A percentile compares a stretch with the other conserved stretches of the same genome.
Evolutionary conservation across 352 stramenopile genomes (phyloP).

Genomic region (Globisporangium abappressorium): DNA sequence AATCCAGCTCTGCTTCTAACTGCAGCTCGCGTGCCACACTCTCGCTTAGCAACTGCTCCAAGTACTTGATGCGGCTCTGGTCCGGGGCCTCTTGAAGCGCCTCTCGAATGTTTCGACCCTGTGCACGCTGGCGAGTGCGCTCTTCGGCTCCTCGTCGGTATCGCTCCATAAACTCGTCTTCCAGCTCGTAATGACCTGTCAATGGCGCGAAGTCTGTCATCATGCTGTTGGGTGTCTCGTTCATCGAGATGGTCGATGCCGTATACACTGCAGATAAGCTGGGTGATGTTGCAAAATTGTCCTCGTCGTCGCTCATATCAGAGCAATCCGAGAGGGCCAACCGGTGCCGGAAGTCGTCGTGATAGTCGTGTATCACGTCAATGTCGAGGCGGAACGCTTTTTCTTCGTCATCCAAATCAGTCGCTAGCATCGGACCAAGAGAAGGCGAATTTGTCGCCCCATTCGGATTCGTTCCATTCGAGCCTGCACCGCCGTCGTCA

Average conservation of each 20-base stretch:
- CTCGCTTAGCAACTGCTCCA: constrained; percentile 82
- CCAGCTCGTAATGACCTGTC: constrained; percentile 23
- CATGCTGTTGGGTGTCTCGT: constrained; percentile 24
- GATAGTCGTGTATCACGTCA: constrained; percentile 78
- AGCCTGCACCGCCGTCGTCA: no score
- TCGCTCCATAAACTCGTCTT: constrained; percentile 46
- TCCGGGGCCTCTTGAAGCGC: constrained; percentile 70
- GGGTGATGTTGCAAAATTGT: constrained; percentile 37
- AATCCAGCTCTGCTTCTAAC: constrained; percentile 76
- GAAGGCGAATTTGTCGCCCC: no score
- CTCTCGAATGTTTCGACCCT: constrained; percentile 77
- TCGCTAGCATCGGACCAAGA: no score
- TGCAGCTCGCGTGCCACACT: constrained; percentile 82
- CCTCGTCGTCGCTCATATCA: constrained; percentile 81
- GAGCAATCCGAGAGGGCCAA: constrained; percentile 72
- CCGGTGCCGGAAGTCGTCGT: constrained; percentile 63
- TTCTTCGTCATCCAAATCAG: constrained; percentile 53
- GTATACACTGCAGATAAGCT: constrained; percentile 31
- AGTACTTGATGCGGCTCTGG: constrained; percentile 84
- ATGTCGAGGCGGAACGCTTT: constrained; percentile 72
- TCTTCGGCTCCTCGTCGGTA: constrained; percentile 67
- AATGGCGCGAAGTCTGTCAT: constrained; percentile 29
- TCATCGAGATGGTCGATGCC: constrained; percentile 22
- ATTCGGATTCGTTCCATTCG: no score
- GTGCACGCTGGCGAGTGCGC: constrained; percentile 71